Conservation (phyloP, 2,329 filamentous ascomycete species). For the Neonectria sp. region DNA sequence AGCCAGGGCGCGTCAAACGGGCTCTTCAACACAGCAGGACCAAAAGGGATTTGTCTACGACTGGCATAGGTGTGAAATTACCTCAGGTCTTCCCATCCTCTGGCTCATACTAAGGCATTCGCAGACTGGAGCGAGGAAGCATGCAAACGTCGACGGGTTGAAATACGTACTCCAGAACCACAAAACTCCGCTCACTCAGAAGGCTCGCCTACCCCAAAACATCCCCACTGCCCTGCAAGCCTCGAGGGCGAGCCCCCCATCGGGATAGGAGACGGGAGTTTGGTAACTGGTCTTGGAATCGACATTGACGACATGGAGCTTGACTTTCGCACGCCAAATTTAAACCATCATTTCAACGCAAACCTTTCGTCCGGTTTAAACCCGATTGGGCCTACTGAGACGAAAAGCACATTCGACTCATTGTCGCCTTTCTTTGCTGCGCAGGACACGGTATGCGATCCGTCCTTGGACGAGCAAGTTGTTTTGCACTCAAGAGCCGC, state of each 20-base stretch:
- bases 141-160: neutral
- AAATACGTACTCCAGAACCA: constrained; percentile 12
- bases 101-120: neutral
- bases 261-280: neutral
- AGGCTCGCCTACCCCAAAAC: neutral
- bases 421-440: neutral
- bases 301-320: neutral
- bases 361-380: too few species aligned
- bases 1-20: neutral
- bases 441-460: neutral
- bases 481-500: too few species aligned
- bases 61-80: neutral
- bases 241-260: too few species aligned
- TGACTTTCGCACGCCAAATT: neutral
- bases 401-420: neutral
- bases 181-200: neutral
- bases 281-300: neutral
- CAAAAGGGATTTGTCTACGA: neutral
- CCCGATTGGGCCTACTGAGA: neutral
- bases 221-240: fast-evolving
- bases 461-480: neutral
- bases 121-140: neutral
- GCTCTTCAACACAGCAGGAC: neutral
- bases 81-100: too few species aligned
- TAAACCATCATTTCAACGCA: too few species aligned